These are phyloP conservation scores for Candida sp. DNA, from an alignment of 1,139 yeast species.

Conservation along the genomic window DNA sequence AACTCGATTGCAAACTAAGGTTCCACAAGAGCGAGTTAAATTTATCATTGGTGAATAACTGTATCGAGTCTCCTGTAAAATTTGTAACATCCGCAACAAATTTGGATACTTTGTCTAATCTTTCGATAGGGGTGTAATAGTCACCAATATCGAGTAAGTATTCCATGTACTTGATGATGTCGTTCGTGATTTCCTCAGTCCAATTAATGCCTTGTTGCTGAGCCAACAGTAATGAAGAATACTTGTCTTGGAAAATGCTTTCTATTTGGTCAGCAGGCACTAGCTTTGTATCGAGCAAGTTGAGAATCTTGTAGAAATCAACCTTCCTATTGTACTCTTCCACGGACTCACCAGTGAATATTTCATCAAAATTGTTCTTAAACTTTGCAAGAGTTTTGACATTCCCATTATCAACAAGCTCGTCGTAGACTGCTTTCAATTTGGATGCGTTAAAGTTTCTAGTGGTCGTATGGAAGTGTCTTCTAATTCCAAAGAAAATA, in stretches of 20 bases:
- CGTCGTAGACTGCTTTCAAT: conserved; percentile 9
- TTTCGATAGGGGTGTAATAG: conserved; percentile 17
- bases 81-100: conserved; percentile 30
- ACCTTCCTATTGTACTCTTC: conserved; percentile 37
- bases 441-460: conserved; percentile 11
- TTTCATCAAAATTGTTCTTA: conserved; percentile 19
- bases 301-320: conserved; percentile 41
- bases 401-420: conserved; percentile 6
- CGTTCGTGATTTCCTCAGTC: conserved; percentile 24
- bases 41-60: conserved; percentile 28
- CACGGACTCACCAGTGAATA: conserved; percentile 20
- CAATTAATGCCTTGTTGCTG: conserved; percentile 11
- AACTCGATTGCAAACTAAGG: conserved; percentile 19
- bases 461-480: conserved; percentile 37
- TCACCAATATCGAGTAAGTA: conserved; percentile 31
- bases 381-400: background rate
- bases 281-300: conserved; percentile 34
- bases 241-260: conserved; percentile 29
- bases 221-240: conserved; percentile 23
- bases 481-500: conserved; percentile 48
- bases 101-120: conserved; percentile 26
- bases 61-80: conserved; percentile 29
- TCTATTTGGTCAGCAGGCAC: conserved; percentile 30
- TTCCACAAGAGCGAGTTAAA: conserved; percentile 43
- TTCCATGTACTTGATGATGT: conserved; percentile 34